phyloP scores from a whole-genome alignment of 306 rosid genomes.

The Vigna hirtella region DNA sequence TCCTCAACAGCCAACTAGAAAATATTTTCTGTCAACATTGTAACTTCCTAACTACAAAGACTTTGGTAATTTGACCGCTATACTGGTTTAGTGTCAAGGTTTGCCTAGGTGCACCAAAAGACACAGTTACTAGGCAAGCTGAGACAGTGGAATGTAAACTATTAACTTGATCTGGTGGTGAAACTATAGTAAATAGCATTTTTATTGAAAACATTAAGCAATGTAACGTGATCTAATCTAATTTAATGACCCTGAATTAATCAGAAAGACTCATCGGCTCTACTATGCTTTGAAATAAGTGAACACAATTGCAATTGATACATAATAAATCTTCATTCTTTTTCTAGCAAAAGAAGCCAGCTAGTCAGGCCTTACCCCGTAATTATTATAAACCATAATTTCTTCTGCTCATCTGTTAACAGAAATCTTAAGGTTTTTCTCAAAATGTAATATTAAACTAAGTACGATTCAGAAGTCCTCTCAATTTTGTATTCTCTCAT shows the following conservation, averaged over 20 bases:
- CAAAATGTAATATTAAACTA: slow-evolving; percentile 4
- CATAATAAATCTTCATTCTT: background rate
- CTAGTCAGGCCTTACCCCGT: slow-evolving; percentile 19
- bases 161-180: background rate
- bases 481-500: background rate
- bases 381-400: background rate
- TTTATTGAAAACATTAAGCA: slow-evolving; percentile 16
- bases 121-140: background rate
- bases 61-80: background rate
- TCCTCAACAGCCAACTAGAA: background rate
- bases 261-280: slow-evolving; percentile 15
- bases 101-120: slow-evolving; percentile 4
- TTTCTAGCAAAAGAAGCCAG: slow-evolving; percentile 17
- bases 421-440: slow-evolving; percentile 25
- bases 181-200: slow-evolving; percentile 23
- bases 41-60: slow-evolving; percentile 7
- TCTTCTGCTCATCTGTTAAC: slow-evolving; percentile 15
- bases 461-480: slow-evolving; percentile 4
- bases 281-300: slow-evolving; percentile 25
- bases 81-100: background rate
- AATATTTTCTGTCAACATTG: slow-evolving; percentile 4
- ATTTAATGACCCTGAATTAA: background rate
- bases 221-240: background rate
- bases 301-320: slow-evolving; percentile 5
- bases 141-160: slow-evolving; percentile 12